Evolutionary conservation across 768 basidiomycete genomes (phyloP).

Genomic region (Boletus eberwhitei): DNA sequence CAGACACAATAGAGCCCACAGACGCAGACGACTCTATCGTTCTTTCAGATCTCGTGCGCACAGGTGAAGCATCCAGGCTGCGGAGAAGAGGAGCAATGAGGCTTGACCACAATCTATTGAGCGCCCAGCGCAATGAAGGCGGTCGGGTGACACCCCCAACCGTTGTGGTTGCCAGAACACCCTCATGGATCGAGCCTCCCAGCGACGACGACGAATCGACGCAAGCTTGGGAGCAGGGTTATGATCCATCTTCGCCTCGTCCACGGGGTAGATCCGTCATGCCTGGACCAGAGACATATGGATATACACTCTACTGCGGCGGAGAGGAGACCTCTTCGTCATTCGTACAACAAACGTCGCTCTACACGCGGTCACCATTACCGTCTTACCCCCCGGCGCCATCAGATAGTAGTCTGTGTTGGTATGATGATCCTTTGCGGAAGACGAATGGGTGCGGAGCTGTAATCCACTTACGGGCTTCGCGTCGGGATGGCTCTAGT

Average conservation of each 20-base stretch:
- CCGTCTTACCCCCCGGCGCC: constrained; percentile 32
- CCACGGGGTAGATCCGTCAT: constrained; percentile 13
- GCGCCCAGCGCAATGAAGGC: constrained; percentile 27
- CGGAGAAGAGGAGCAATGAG: constrained; percentile 73
- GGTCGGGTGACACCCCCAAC: constrained; percentile 25
- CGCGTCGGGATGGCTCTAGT: constrained; percentile 47
- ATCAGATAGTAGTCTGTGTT: constrained; percentile 16
- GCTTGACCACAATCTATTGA: constrained; percentile 43
- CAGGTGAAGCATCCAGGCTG: constrained; percentile 69
- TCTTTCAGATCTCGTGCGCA: constrained; percentile 69
- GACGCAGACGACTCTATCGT: constrained; percentile 69
- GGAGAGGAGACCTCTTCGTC: constrained; percentile 24
- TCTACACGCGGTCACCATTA: constrained; percentile 37
- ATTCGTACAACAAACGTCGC: constrained; percentile 1
- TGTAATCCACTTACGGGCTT: constrained; percentile 53
- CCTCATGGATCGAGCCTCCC: constrained; percentile 34
- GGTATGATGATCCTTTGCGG: constrained; percentile 1
- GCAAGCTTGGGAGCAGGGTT: constrained; percentile 33
- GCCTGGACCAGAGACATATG: constrained; percentile 20
- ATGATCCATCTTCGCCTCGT: constrained; percentile 28
- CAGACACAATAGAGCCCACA: constrained; percentile 30
- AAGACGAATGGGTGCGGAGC: constrained; percentile 61
- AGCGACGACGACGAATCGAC: constrained; percentile 34
- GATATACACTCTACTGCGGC: constrained; percentile 44
- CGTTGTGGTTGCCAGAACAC: constrained; percentile 27